phyloP scores from a whole-genome alignment of 2,329 filamentous ascomycete genomes.

The Plenodomus lindquistii region DNA sequence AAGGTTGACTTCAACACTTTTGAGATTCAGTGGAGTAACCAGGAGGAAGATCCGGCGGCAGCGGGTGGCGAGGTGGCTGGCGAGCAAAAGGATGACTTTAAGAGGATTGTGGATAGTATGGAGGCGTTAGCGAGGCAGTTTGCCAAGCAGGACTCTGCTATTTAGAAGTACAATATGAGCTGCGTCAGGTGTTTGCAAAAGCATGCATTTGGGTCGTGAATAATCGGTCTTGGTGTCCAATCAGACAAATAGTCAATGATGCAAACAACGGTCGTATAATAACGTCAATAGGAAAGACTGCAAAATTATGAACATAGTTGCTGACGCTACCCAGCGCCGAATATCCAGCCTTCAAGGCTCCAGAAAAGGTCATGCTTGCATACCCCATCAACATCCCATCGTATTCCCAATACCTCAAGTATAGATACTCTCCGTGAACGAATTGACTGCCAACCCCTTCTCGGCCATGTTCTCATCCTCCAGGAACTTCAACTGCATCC shows the following conservation, averaged over 20 bases:
- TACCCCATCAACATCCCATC: too few species aligned
- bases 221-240: too few species aligned
- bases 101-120: slow-evolving; percentile 48
- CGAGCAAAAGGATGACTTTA: slow-evolving; percentile 51
- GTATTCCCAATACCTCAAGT: slow-evolving; percentile 46
- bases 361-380: background rate
- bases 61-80: slow-evolving; percentile 38
- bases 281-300: background rate
- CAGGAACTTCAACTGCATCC: slow-evolving; percentile 92
- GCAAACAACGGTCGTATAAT: background rate
- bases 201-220: too few species aligned
- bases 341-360: background rate
- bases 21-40: slow-evolving; percentile 49
- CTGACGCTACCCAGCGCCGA: background rate
- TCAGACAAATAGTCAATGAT: too few species aligned
- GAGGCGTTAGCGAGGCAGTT: slow-evolving; percentile 47
- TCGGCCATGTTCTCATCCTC: slow-evolving; percentile 87
- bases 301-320: background rate
- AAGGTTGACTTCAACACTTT: slow-evolving; percentile 49
- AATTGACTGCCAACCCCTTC: slow-evolving; percentile 81
- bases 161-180: slow-evolving; percentile 16
- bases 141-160: slow-evolving; percentile 46
- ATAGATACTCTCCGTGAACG: slow-evolving; percentile 84
- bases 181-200: background rate
- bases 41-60: slow-evolving; percentile 43